phyloP scores from a whole-genome alignment of 1,284 basidiomycete genomes.

The Ganoderma leucocontextum region DNA sequence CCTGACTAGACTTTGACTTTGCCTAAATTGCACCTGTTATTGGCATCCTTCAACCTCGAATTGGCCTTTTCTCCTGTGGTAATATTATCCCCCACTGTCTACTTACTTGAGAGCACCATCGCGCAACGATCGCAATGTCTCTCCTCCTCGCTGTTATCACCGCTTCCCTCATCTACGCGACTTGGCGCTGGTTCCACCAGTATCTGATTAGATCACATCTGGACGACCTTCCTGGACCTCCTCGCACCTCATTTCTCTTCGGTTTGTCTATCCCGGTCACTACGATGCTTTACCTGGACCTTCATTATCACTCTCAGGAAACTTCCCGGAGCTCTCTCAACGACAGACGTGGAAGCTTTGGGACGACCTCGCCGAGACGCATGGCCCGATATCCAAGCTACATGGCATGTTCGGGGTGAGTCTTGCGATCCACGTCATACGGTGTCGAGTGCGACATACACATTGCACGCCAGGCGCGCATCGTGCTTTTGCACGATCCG shows the following conservation, averaged over 20 bases:
- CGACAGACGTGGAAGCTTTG: constrained; percentile 5
- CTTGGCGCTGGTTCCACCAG: neutral
- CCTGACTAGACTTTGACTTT: too few species aligned
- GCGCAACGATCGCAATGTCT: neutral
- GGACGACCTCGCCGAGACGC: constrained; percentile 18
- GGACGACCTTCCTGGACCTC: neutral
- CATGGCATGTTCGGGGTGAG: constrained; percentile 33
- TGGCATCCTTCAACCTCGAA: too few species aligned
- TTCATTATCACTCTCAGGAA: neutral
- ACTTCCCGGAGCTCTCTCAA: neutral
- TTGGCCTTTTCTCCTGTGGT: too few species aligned
- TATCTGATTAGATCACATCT: neutral
- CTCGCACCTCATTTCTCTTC: neutral
- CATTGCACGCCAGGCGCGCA: constrained; percentile 4
- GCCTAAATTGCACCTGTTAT: too few species aligned
- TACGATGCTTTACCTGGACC: neutral
- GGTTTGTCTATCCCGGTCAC: neutral
- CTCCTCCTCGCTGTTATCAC: neutral
- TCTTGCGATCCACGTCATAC: neutral
- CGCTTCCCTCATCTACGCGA: neutral
- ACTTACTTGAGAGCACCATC: neutral
- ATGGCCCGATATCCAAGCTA: constrained; percentile 31
- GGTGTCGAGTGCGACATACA: neutral
- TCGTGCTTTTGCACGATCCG: constrained; percentile 12
- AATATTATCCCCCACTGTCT: too few species aligned